Evolutionary conservation across 805 yeast species (phyloP), one percentile per base, ranked within the genome.

Genomic region (Starmerella tilneyi): DNA sequence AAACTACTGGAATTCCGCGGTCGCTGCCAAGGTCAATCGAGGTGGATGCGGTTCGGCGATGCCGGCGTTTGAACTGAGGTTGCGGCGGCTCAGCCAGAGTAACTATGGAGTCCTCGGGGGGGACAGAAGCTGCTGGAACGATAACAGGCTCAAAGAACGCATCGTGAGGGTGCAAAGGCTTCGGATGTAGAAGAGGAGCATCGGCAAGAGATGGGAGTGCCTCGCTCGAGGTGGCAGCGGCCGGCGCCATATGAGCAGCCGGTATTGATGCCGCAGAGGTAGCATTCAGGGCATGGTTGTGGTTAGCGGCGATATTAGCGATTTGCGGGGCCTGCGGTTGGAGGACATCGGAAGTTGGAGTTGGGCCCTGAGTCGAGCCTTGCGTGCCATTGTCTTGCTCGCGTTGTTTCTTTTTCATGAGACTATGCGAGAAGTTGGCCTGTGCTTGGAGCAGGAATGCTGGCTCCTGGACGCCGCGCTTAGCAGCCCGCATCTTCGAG

Each of bases 1-100:
- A 55, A 20, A 57, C 59, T 47, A 57, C 52, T 40, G 63, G 60
- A 52, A 60, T 41, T 44, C 56, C 55, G 21, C 41, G 41, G 20
- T 51, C 57, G 27, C 47, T 42, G 31, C 52, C 50, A 13, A 56
- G 36, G 28, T 56, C 60, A 8, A 56, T 51, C 21, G 51, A 43
- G 2, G 53, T 38, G 8, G 57, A 53, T 7, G 54, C 41, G 4
- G 56, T 50, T 29, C 60, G 57, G 27, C 57, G 57, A 37, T 53
- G 57, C 16, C 37, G 45, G 27, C 43, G 49, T 21, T 19, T 15
- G 32, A 22, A 34, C 23, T 33, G 54, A 16, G 48, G 33, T 2
- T 39, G 32, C 15, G 39, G 39, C 8, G 46, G 35, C n/a, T 41
- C 42, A 20, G 36, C 26, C 17, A 29, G 31, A 9, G 42, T 30